A percentile compares a stretch with the other conserved stretches of the same genome.
These are phyloP conservation scores for Escallonia herrerae DNA, from an alignment of 129 eudicot species.

Conservation along the genomic window DNA sequence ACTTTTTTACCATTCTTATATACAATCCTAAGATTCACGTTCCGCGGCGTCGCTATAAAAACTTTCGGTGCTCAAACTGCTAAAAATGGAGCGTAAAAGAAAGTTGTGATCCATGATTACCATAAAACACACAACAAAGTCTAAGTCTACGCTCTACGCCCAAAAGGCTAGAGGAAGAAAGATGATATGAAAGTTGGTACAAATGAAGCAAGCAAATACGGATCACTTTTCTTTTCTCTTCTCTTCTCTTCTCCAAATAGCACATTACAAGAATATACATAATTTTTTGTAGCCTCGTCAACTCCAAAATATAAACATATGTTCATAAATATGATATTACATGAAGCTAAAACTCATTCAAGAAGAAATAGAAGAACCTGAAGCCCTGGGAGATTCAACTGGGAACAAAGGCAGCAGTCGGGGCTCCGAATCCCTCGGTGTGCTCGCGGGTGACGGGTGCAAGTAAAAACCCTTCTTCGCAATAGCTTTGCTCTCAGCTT, in stretches of 20 bases:
- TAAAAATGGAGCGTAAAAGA: background rate
- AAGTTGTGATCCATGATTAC: background rate
- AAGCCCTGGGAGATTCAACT: slow-evolving; percentile 66
- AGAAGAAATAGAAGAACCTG: slow-evolving; percentile 47
- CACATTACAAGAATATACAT: background rate
- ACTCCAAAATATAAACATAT: slow-evolving; percentile 15
- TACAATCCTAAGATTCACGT: no score
- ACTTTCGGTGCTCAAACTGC: no score
- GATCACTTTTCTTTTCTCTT: background rate
- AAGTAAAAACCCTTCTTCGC: slow-evolving; percentile 65
- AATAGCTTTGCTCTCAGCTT: slow-evolving; percentile 71
- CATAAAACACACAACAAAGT: background rate
- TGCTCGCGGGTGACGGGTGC: slow-evolving; percentile 77
- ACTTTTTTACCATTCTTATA: no score
- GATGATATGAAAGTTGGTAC: slow-evolving; percentile 22
- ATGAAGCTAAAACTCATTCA: slow-evolving; percentile 29
- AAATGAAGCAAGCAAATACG: slow-evolving; percentile 16
- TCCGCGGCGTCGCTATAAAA: no score
- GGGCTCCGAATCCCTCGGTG: slow-evolving; percentile 84
- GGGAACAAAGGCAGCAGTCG: slow-evolving; percentile 81
- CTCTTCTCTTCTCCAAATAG: no score
- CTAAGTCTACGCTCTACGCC: background rate
- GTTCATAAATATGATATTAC: slow-evolving; percentile 25
- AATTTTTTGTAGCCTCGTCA: slow-evolving; percentile 13
- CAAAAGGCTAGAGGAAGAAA: background rate